These are phyloP conservation scores for Comarum palustre DNA, from an alignment of 306 rosid species.

Conservation along the genomic window DNA sequence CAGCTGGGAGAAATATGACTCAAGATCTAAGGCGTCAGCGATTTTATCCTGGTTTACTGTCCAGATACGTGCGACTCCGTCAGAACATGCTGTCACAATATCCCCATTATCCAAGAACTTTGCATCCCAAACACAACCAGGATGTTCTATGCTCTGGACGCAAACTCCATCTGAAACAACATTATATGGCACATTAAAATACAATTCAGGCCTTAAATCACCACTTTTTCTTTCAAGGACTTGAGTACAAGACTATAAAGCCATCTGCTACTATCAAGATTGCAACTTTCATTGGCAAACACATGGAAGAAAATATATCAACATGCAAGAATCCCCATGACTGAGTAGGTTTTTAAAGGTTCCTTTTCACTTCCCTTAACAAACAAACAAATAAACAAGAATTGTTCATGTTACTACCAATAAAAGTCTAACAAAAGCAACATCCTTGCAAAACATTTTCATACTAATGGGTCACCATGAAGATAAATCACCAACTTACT, in stretches of 20 bases:
- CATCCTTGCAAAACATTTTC: not conserved
- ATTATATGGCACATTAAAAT: not conserved
- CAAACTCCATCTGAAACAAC: constrained; percentile 73
- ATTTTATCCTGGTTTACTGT: constrained; percentile 55
- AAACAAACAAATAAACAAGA: not conserved
- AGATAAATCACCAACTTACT: not conserved
- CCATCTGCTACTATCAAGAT: not conserved
- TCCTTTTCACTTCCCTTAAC: not conserved
- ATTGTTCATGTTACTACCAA: not conserved
- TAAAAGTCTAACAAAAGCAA: not conserved
- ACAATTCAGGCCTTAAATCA: not conserved
- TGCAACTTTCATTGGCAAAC: not conserved
- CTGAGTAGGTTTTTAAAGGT: not conserved
- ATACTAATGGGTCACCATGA: not conserved
- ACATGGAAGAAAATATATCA: not conserved
- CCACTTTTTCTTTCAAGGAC: not conserved
- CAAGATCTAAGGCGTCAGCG: constrained; percentile 67
- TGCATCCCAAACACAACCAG: constrained; percentile 97
- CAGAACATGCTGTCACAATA: constrained; percentile 93
- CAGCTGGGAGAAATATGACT: constrained; percentile 60
- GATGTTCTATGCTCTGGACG: constrained; percentile 93
- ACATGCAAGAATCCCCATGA: not conserved
- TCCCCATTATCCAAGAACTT: constrained; percentile 95
- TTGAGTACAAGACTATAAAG: not conserved
- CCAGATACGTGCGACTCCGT: constrained; percentile 85